A percentile compares a stretch with the other conserved stretches of the same genome.
Conservation (phyloP, 495 filamentous ascomycete genomes). For the Trichoderma gamsii region DNA sequence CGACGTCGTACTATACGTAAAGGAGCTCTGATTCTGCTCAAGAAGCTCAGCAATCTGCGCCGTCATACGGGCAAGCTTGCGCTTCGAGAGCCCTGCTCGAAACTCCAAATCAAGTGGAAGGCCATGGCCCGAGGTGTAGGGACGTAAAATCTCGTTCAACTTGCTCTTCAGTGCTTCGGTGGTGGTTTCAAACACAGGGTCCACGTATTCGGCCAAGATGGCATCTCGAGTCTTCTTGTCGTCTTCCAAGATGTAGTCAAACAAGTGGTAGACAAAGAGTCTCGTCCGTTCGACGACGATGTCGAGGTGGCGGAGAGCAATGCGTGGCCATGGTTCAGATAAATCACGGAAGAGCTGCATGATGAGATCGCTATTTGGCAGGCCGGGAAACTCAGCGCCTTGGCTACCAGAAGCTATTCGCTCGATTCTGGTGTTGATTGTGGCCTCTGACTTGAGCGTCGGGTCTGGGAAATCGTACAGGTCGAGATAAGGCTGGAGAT, state of each 20-base stretch:
- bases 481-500: slow-evolving; percentile 19
- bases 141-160: slow-evolving; percentile 35
- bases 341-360: slow-evolving; percentile 26
- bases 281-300: slow-evolving; percentile 15
- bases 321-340: slow-evolving; percentile 20
- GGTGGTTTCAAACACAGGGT: slow-evolving; percentile 35
- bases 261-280: slow-evolving; percentile 21
- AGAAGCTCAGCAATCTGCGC: slow-evolving; percentile 11
- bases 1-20: slow-evolving; percentile 18
- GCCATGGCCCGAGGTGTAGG: slow-evolving; percentile 25
- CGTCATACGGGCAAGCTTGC: slow-evolving; percentile 8
- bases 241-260: slow-evolving; percentile 21
- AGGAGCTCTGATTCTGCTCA: slow-evolving; percentile 11
- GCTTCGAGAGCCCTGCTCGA: neutral
- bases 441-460: neutral
- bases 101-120: slow-evolving; percentile 19
- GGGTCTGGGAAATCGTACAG: slow-evolving; percentile 25
- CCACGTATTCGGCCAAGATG: slow-evolving; percentile 27
- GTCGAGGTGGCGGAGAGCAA: slow-evolving; percentile 22
- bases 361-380: slow-evolving; percentile 19
- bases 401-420: slow-evolving; percentile 22
- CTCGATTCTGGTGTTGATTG: slow-evolving; percentile 19
- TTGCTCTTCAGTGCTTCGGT: slow-evolving; percentile 25
- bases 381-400: slow-evolving; percentile 24
- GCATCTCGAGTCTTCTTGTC: slow-evolving; percentile 20